Conservation (phyloP, 2,329 filamentous ascomycete genomes). For the Dactylellina drechsleri region DNA sequence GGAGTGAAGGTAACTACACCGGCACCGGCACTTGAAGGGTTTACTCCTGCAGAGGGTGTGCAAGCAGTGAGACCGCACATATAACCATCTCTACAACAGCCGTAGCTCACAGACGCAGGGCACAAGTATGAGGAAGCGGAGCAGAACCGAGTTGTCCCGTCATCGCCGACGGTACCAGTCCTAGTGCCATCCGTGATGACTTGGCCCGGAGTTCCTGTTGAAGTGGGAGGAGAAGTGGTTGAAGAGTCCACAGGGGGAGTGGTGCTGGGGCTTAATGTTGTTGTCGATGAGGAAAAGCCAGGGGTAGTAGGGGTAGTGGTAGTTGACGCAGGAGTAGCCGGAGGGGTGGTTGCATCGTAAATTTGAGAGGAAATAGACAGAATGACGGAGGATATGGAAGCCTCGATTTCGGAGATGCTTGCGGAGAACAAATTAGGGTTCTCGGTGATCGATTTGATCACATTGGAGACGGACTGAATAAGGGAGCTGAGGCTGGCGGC, state of each 20-base stretch:
- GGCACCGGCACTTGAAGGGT: background rate
- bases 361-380: conserved; percentile 44
- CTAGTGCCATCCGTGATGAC: conserved; percentile 47
- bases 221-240: background rate
- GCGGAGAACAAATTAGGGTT: conserved; percentile 23
- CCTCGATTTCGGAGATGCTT: conserved; percentile 34
- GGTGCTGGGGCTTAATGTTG: background rate
- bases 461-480: conserved; percentile 35
- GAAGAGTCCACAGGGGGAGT: background rate
- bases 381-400: conserved; percentile 44
- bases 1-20: background rate
- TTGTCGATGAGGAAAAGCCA: background rate
- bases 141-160: conserved; percentile 47
- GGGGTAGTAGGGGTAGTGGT: background rate
- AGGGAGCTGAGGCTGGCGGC: conserved; percentile 39
- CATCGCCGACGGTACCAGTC: conserved; percentile 46
- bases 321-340: background rate
- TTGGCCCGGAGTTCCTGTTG: conserved; percentile 37
- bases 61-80: conserved; percentile 37
- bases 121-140: conserved; percentile 41
- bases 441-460: conserved; percentile 32
- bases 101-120: conserved; percentile 31
- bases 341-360: conserved; percentile 16
- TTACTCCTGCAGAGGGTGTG: conserved; percentile 18
- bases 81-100: conserved; percentile 41